Percentiles rank a stretch among this genome's conserved stretches.
Evolutionary conservation across 257 asterid genomes (phyloP).

Genomic region (Solanum peruvianum): DNA sequence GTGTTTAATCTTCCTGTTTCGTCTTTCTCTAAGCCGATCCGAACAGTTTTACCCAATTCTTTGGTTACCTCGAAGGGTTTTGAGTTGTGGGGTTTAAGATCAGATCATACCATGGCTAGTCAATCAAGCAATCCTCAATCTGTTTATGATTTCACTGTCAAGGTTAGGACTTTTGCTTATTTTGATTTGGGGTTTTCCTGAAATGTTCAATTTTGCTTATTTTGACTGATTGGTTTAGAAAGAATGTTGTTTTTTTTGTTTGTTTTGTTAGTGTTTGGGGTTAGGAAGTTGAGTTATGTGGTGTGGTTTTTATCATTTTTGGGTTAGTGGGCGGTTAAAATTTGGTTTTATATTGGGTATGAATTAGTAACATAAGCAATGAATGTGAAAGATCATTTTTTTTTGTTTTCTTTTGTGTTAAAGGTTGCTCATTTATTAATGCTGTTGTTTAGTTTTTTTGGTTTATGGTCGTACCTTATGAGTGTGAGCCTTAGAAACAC

Average conservation of each 20-base stretch:
- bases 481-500: not conserved
- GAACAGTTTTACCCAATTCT: not conserved
- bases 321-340: not conserved
- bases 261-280: not conserved
- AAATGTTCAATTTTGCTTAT: not conserved
- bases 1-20: not conserved
- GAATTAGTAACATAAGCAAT: not conserved
- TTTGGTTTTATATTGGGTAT: not conserved
- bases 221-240: not conserved
- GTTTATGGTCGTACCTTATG: not conserved
- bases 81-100: not conserved
- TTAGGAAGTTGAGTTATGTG: not conserved
- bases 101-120: slow-evolving; percentile 36
- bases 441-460: not conserved
- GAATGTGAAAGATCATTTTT: not conserved
- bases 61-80: not conserved
- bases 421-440: not conserved
- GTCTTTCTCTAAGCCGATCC: not conserved
- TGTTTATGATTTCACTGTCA: slow-evolving; percentile 73
- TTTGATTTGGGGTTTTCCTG: not conserved
- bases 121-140: slow-evolving; percentile 57
- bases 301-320: not conserved
- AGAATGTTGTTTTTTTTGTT: not conserved
- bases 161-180: slow-evolving; percentile 27
- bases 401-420: not conserved